Evolutionary conservation across 345 rosid genomes (phyloP).

Genomic region (Linum trigynum): DNA sequence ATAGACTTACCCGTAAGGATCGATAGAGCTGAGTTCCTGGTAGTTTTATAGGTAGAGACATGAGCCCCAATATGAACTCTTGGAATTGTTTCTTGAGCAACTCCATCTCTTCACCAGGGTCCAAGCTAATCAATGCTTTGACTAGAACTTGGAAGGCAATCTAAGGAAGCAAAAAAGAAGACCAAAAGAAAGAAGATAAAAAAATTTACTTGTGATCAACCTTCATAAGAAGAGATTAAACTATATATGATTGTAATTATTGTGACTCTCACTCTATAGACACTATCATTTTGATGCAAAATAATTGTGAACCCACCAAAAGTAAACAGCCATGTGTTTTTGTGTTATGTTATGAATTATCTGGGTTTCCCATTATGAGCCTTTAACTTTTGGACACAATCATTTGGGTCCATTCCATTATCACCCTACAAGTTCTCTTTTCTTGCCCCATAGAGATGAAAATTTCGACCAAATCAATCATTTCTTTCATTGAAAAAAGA

Average conservation of each 20-base stretch:
- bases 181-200: not conserved
- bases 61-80: constrained; percentile 74
- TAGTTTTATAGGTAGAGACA: constrained; percentile 75
- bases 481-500: constrained; percentile 7
- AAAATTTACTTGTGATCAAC: constrained; percentile 12
- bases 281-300: constrained; percentile 33
- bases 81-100: constrained; percentile 64
- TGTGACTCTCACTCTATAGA: constrained; percentile 21
- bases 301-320: constrained; percentile 33
- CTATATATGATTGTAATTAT: constrained; percentile 19
- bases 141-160: constrained; percentile 85
- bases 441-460: constrained; percentile 12
- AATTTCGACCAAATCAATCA: constrained; percentile 23
- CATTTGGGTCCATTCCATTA: not conserved
- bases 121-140: constrained; percentile 82
- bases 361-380: not conserved
- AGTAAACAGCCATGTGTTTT: not conserved
- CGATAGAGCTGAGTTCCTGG: constrained; percentile 87
- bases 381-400: not conserved
- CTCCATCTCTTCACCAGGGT: constrained; percentile 69
- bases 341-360: not conserved
- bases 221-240: not conserved
- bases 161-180: constrained; percentile 26
- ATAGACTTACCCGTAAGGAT: constrained; percentile 63
- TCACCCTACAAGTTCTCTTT: not conserved